Conservation (phyloP, 75 land plant genomes). For the Isoetes taiwanensis region DNA sequence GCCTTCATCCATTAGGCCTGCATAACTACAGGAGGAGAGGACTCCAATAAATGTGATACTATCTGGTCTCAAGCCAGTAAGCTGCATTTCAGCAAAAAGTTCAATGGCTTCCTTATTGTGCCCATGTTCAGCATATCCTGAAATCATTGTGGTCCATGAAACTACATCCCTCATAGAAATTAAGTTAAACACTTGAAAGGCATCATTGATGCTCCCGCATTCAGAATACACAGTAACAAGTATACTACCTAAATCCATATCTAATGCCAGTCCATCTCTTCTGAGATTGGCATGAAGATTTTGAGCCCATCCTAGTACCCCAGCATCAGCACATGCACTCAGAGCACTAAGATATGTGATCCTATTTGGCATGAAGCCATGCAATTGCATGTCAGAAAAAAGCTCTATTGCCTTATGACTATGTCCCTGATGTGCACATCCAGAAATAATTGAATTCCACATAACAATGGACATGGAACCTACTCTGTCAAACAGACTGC, state of each 20-base stretch:
- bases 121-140: conserved; percentile 19
- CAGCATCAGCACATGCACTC: conserved; percentile 19
- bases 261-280: too few relatives aligned
- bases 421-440: conserved; percentile 13
- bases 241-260: too few relatives aligned
- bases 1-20: too few relatives aligned
- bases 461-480: conserved; percentile 31
- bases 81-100: conserved; percentile 27
- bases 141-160: conserved; percentile 35
- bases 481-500: conserved; percentile 21
- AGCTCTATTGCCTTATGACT: conserved; percentile 9
- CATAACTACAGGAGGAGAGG: too few relatives aligned
- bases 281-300: conserved; percentile 32
- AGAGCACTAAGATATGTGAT: conserved; percentile 24
- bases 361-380: conserved; percentile 14
- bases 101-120: conserved; percentile 16
- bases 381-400: conserved; percentile 18
- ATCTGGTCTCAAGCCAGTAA: conserved; percentile 20
- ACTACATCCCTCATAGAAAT: conserved; percentile 20
- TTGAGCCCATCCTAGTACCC: conserved; percentile 21
- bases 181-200: not conserved
- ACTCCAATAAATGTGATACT: conserved; percentile 21
- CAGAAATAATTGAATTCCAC: conserved; percentile 32
- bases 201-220: not conserved
- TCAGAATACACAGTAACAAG: conserved; percentile 4